Conservation (phyloP, 1,284 basidiomycete species). For the Cerrena zonata region DNA sequence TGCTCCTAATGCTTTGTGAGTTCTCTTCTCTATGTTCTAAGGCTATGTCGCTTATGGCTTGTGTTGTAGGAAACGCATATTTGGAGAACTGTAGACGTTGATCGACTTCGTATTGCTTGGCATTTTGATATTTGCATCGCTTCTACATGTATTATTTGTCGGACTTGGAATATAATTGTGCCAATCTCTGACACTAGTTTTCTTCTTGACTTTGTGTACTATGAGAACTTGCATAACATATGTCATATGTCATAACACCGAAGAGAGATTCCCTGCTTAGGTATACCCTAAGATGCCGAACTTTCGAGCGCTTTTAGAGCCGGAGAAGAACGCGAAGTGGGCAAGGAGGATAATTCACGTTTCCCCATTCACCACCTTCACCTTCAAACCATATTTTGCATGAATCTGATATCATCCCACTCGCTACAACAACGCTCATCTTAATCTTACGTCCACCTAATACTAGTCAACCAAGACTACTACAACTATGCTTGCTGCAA, state of each 20-base stretch:
- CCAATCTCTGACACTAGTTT: background rate
- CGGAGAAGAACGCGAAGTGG: too few species aligned
- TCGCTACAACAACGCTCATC: background rate
- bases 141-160: too few species aligned
- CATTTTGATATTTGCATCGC: background rate
- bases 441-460: too few species aligned
- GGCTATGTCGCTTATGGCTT: background rate
- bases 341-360: too few species aligned
- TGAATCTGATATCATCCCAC: background rate
- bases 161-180: background rate
- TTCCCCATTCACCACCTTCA: too few species aligned
- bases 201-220: background rate
- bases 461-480: background rate
- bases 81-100: slow-evolving; percentile 46
- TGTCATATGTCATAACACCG: too few species aligned
- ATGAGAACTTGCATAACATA: too few species aligned
- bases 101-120: background rate
- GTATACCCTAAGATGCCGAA: too few species aligned
- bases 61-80: slow-evolving; percentile 50
- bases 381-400: too few species aligned
- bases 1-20: slow-evolving; percentile 76
- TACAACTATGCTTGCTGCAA: slow-evolving; percentile 18
- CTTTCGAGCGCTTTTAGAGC: too few species aligned
- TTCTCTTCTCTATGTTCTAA: slow-evolving; percentile 19
- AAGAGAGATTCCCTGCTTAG: too few species aligned